These are phyloP conservation scores for Bryum argenteum DNA, from an alignment of 225 moss, liverwort and hornwort genomes.

Conservation along the genomic window DNA sequence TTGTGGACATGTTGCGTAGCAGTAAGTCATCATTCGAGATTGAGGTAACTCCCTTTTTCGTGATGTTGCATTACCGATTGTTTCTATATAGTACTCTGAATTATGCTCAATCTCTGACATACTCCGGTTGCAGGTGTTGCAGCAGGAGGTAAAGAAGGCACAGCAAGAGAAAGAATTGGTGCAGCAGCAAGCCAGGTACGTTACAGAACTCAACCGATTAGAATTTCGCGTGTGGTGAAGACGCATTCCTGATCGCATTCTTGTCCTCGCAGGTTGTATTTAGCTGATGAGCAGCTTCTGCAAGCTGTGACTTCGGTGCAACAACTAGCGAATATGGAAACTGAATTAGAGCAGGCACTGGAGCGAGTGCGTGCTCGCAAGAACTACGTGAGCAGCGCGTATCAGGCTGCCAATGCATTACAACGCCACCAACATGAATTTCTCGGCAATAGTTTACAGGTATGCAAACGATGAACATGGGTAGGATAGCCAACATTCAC, in stretches of 20 bases:
- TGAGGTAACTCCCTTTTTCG: conserved; percentile 41
- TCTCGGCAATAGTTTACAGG: conserved; percentile 60
- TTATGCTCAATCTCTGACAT: neutral
- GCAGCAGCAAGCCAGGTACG: conserved; percentile 56
- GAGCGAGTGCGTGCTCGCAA: conserved; percentile 62
- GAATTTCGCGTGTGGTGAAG: neutral
- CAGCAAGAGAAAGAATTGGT: conserved; percentile 61
- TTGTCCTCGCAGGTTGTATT: conserved; percentile 41
- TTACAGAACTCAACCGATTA: neutral
- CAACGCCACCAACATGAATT: conserved; percentile 65
- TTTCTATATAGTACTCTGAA: neutral
- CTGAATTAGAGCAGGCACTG: conserved; percentile 60
- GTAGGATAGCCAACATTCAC: no score
- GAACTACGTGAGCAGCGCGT: conserved; percentile 56
- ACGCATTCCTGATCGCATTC: neutral
- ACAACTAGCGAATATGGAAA: conserved; percentile 62
- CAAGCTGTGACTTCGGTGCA: conserved; percentile 49
- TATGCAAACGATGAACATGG: conserved; percentile 4
- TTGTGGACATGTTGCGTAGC: conserved; percentile 36
- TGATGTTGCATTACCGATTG: neutral
- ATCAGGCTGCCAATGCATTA: conserved; percentile 55
- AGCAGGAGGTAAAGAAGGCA: conserved; percentile 55
- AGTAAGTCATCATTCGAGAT: conserved; percentile 50
- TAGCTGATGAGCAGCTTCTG: conserved; percentile 60
- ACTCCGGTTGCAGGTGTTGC: conserved; percentile 39